Conservation (phyloP, 2,329 filamentous ascomycete species). For the Colletotrichum agaves region DNA sequence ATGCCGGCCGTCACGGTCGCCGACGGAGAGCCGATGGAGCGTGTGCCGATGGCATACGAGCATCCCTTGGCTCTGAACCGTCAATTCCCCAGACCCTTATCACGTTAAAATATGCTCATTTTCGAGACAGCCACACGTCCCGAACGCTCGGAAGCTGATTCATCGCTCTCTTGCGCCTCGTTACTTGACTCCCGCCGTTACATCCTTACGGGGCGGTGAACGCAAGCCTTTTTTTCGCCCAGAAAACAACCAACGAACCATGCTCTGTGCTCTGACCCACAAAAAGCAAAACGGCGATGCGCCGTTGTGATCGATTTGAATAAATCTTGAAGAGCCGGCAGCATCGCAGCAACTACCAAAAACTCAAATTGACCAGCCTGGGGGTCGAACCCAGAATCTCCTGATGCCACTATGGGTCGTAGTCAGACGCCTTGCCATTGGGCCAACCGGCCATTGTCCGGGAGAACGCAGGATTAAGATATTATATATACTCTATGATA, state of each 20-base stretch:
- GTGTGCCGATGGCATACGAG: constrained; percentile 27
- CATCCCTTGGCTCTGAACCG: constrained; percentile 26
- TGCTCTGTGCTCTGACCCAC: constrained; percentile 30
- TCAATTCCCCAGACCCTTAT: constrained; percentile 26
- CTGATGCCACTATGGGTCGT: constrained; percentile 43
- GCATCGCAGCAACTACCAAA: neutral
- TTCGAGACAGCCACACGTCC: neutral
- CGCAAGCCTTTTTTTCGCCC: constrained; percentile 24
- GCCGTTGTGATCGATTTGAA: neutral
- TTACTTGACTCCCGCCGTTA: constrained; percentile 9
- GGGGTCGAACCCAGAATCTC: constrained; percentile 38
- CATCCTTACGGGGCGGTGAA: neutral
- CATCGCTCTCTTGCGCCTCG: neutral
- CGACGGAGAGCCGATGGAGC: constrained; percentile 24
- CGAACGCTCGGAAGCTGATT: neutral
- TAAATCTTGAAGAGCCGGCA: neutral
- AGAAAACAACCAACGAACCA: constrained; percentile 31
- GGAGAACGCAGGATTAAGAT: neutral
- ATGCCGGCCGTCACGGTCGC: constrained; percentile 15
- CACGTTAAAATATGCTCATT: neutral
- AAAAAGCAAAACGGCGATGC: neutral
- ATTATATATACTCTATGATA: neutral
- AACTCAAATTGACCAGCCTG: constrained; percentile 30
- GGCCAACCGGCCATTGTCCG: constrained; percentile 43
- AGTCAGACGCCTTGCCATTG: constrained; percentile 57